Evolutionary conservation across 345 rosid species (phyloP).

Genomic region (Populus pruinosa): DNA sequence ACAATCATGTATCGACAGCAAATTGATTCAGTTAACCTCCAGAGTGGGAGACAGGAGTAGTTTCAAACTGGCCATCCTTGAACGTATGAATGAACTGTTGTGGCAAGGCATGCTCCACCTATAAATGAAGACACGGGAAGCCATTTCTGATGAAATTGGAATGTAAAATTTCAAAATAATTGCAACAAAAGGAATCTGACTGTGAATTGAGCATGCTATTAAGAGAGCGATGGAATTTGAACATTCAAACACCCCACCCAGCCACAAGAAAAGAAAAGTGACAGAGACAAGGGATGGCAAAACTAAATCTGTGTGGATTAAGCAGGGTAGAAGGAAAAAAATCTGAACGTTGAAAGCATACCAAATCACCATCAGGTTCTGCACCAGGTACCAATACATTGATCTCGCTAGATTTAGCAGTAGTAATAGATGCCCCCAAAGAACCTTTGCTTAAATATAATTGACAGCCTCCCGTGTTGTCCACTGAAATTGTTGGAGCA

Average conservation of each 20-base stretch:
- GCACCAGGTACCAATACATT: slow-evolving; percentile 82
- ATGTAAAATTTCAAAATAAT: neutral
- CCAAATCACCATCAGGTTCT: slow-evolving; percentile 73
- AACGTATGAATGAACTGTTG: slow-evolving; percentile 70
- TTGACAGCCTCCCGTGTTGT: slow-evolving; percentile 87
- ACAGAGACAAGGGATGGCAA: neutral
- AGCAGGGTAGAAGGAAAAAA: neutral
- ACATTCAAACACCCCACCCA: neutral
- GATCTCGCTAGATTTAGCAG: slow-evolving; percentile 93
- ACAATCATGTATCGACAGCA: slow-evolving; percentile 15
- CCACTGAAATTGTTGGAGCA: slow-evolving; percentile 93
- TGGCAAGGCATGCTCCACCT: slow-evolving; percentile 90
- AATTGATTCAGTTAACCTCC: slow-evolving; percentile 52
- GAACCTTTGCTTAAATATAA: slow-evolving; percentile 78
- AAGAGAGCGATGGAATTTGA: neutral
- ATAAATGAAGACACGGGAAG: slow-evolving; percentile 16
- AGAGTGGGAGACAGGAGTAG: slow-evolving; percentile 91
- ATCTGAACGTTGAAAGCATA: slow-evolving; percentile 27
- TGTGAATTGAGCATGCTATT: neutral
- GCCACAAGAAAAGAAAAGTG: neutral
- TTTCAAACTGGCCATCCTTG: slow-evolving; percentile 68
- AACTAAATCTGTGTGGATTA: neutral
- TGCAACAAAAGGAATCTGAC: neutral
- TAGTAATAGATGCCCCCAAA: slow-evolving; percentile 68
- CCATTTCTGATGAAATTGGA: neutral